phyloP scores from a whole-genome alignment of 129 eudicot species.

The Centaurea solstitialis region DNA sequence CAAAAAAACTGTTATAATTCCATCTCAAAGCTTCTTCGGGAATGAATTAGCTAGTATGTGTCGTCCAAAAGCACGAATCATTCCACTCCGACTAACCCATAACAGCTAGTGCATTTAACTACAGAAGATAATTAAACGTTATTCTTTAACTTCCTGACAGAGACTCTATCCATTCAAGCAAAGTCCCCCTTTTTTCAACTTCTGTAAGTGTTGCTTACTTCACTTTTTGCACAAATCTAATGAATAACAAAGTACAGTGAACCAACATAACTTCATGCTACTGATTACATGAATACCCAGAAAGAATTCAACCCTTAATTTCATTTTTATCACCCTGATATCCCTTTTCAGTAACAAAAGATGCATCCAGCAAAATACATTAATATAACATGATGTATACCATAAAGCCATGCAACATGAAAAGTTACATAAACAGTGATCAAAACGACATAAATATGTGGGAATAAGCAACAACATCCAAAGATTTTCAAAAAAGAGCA shows the following conservation, averaged over 20 bases:
- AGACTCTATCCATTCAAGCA: background rate
- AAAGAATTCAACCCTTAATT: background rate
- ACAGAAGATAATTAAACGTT: background rate
- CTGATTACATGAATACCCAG: background rate
- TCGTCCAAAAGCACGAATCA: background rate
- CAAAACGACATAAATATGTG: background rate
- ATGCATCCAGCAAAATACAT: background rate
- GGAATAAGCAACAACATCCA: background rate
- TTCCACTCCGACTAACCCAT: background rate
- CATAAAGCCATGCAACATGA: slow-evolving; percentile 13
- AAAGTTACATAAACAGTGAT: background rate
- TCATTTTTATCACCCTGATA: slow-evolving; percentile 3
- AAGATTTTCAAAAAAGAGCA: background rate
- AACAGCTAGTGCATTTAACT: background rate
- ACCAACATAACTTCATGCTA: background rate
- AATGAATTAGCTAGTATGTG: background rate
- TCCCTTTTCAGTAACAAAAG: background rate
- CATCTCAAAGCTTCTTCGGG: background rate
- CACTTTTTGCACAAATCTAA: background rate
- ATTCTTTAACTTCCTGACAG: background rate
- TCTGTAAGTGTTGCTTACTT: background rate
- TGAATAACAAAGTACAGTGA: background rate
- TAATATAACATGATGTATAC: background rate
- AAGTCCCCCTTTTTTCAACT: background rate
- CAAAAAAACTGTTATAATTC: background rate